Evolutionary conservation across 2,329 filamentous ascomycete genomes (phyloP).

Genomic region (Cytospora leucostoma): DNA sequence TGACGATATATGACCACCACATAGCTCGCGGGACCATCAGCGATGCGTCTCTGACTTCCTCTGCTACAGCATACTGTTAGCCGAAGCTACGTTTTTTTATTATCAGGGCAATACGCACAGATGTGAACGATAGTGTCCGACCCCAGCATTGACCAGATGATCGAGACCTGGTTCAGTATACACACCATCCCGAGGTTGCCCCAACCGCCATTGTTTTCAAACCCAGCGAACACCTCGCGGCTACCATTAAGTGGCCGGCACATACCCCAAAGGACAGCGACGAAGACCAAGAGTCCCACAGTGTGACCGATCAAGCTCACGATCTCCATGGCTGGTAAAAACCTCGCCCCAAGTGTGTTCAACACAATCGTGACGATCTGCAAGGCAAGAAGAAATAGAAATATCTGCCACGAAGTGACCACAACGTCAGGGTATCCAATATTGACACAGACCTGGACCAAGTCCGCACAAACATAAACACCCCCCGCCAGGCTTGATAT

Average conservation of each 20-base stretch:
- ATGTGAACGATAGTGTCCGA: slow-evolving; percentile 26
- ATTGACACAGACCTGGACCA: slow-evolving; percentile 20
- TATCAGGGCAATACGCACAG: not conserved
- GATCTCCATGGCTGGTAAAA: slow-evolving; percentile 18
- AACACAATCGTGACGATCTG: slow-evolving; percentile 19
- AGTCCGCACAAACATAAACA: slow-evolving; percentile 21
- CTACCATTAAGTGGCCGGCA: slow-evolving; percentile 15
- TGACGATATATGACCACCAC: slow-evolving; percentile 25
- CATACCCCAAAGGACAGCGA: slow-evolving; percentile 22
- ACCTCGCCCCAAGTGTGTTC: slow-evolving; percentile 19
- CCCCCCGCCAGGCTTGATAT: slow-evolving; percentile 23
- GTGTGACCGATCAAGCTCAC: slow-evolving; percentile 23
- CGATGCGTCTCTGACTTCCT: slow-evolving; percentile 22
- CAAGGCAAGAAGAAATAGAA: slow-evolving; percentile 21
- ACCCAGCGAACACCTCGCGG: slow-evolving; percentile 19
- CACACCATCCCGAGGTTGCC: slow-evolving; percentile 18
- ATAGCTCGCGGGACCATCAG: slow-evolving; percentile 22
- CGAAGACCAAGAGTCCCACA: slow-evolving; percentile 16
- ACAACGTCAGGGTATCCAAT: slow-evolving; percentile 14
- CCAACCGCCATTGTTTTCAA: slow-evolving; percentile 26
- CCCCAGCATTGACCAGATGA: slow-evolving; percentile 27
- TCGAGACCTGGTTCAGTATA: slow-evolving; percentile 21
- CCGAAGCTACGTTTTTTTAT: fast-evolving
- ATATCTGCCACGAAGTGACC: slow-evolving; percentile 20
- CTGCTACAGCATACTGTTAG: not conserved